A percentile compares a stretch with the other conserved stretches of the same genome.
phyloP scores from a whole-genome alignment of 1,139 yeast genomes.

The Hansenula sp. region DNA sequence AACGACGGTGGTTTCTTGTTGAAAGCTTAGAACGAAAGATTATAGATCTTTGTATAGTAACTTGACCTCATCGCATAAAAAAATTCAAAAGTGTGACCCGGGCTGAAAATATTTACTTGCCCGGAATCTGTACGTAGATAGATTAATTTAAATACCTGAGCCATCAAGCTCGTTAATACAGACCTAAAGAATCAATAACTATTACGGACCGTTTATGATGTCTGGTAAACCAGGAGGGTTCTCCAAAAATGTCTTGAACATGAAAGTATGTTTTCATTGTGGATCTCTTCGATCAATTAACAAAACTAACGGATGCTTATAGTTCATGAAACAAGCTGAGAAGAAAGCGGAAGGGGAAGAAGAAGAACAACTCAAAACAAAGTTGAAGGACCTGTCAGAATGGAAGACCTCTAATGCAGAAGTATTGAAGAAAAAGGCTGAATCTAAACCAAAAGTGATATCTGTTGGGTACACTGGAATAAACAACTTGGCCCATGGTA shows the following conservation, averaged over 20 bases:
- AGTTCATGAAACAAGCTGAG: constrained; percentile 49
- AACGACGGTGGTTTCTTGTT: neutral
- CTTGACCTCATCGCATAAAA: constrained; percentile 23
- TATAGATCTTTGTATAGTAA: constrained; percentile 6
- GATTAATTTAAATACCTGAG: constrained; percentile 5
- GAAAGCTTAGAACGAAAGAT: neutral
- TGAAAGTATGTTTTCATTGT: constrained; percentile 41
- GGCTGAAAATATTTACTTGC: neutral
- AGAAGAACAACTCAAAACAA: constrained; percentile 34
- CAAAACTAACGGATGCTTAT: neutral
- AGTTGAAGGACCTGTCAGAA: constrained; percentile 52
- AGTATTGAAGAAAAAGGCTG: constrained; percentile 21
- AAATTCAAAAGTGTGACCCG: constrained; percentile 4
- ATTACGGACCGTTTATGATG: no score
- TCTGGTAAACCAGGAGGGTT: constrained; percentile 27
- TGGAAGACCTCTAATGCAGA: constrained; percentile 46
- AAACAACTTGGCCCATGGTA: constrained; percentile 15
- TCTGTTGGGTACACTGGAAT: constrained; percentile 49
- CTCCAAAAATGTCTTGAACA: constrained; percentile 66
- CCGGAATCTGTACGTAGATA: neutral
- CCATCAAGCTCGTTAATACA: no score
- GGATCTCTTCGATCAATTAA: neutral
- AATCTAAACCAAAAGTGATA: constrained; percentile 28
- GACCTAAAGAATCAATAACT: neutral
- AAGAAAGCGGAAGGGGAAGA: constrained; percentile 31